phyloP scores from a whole-genome alignment of 1,284 basidiomycete genomes.

The Afroboletus lepidellus region DNA sequence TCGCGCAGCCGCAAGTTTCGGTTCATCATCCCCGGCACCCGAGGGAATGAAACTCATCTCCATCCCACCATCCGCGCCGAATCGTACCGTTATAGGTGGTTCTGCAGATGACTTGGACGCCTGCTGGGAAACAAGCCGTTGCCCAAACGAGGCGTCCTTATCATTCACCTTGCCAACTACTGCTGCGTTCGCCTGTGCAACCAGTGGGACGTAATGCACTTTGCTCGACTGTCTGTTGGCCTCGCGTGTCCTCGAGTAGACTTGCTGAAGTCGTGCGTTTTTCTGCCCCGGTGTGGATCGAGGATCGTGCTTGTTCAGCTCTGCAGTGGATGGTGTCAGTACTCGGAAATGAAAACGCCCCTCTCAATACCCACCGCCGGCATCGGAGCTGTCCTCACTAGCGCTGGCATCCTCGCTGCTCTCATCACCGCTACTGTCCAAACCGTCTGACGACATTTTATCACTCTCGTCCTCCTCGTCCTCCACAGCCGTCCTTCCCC shows the following conservation, averaged over 20 bases:
- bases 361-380: slow-evolving; percentile 43
- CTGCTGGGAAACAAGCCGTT: slow-evolving; percentile 47
- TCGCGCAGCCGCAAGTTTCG: background rate
- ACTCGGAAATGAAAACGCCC: slow-evolving; percentile 19
- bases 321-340: slow-evolving; percentile 30
- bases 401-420: slow-evolving; percentile 43
- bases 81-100: slow-evolving; percentile 11
- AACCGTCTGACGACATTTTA: slow-evolving; percentile 68
- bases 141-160: slow-evolving; percentile 66
- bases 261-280: slow-evolving; percentile 46
- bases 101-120: slow-evolving; percentile 9
- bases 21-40: slow-evolving; percentile 34
- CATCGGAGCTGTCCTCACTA: slow-evolving; percentile 54
- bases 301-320: slow-evolving; percentile 53
- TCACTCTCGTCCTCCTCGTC: slow-evolving; percentile 90
- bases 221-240: slow-evolving; percentile 42
- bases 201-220: slow-evolving; percentile 62
- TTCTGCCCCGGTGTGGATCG: slow-evolving; percentile 44
- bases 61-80: slow-evolving; percentile 50
- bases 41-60: slow-evolving; percentile 69
- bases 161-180: slow-evolving; percentile 36
- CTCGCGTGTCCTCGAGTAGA: slow-evolving; percentile 42
- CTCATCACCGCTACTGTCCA: slow-evolving; percentile 48
- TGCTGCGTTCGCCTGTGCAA: slow-evolving; percentile 42
- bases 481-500: slow-evolving; percentile 78